phyloP scores from a whole-genome alignment of 2,329 filamentous ascomycete species.

The Daldinia sp. region DNA sequence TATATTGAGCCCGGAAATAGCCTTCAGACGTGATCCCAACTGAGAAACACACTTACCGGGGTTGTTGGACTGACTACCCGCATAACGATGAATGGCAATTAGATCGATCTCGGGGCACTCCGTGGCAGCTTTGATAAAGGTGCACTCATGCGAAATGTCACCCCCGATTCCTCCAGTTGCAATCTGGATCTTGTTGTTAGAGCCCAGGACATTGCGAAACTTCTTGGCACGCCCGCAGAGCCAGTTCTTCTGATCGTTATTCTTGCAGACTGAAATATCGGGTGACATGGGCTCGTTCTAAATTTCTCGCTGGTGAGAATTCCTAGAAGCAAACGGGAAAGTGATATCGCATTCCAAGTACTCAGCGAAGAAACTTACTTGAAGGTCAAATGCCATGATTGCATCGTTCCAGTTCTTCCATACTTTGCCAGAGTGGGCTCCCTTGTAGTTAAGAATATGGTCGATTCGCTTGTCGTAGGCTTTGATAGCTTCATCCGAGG shows the following conservation, averaged over 20 bases:
- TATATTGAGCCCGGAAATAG: background rate
- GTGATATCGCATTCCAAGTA: background rate
- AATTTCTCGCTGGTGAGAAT: constrained; percentile 2
- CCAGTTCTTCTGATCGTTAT: constrained; percentile 46
- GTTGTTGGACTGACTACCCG: constrained; percentile 36
- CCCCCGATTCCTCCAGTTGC: constrained; percentile 52
- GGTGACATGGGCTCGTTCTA: constrained; percentile 52
- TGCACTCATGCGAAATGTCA: constrained; percentile 50
- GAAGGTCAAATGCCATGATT: constrained; percentile 53
- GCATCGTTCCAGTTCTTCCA: constrained; percentile 52
- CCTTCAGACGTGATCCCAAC: background rate
- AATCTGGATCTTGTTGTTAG: constrained; percentile 48
- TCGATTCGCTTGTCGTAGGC: constrained; percentile 50
- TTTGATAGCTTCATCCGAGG: constrained; percentile 47
- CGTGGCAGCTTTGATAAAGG: constrained; percentile 47
- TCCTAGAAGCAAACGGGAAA: background rate
- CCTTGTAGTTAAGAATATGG: constrained; percentile 51
- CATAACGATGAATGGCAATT: constrained; percentile 49
- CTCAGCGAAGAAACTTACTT: constrained; percentile 32
- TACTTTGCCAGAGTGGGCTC: constrained; percentile 48
- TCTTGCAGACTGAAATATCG: constrained; percentile 43
- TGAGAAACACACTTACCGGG: constrained; percentile 9
- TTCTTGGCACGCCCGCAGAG: constrained; percentile 51
- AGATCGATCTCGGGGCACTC: constrained; percentile 49
- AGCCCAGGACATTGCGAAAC: constrained; percentile 46